Conservation (phyloP, 805 yeast genomes). For the Pichia rugopelliculosa region DNA sequence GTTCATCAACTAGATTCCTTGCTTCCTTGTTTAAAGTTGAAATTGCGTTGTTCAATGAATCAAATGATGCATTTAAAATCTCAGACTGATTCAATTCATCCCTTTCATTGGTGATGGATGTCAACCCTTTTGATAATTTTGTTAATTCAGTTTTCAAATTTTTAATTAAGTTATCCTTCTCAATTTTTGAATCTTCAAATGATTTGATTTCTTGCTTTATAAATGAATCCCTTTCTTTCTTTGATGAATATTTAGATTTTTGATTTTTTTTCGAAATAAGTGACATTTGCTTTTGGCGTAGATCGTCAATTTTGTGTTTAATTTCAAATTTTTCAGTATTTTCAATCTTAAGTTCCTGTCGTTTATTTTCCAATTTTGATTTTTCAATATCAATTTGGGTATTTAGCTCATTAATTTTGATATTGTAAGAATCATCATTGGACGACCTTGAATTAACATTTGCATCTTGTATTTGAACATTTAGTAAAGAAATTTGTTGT, state of each 20-base stretch:
- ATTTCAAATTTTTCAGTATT: conserved; percentile 33
- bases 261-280: conserved; percentile 69
- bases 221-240: conserved; percentile 62
- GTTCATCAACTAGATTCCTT: conserved; percentile 47
- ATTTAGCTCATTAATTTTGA: conserved; percentile 32
- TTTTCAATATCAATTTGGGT: conserved; percentile 28
- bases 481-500: conserved; percentile 32
- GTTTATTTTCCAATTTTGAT: conserved; percentile 37
- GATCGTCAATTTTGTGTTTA: conserved; percentile 34
- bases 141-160: conserved; percentile 32
- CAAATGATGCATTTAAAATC: conserved; percentile 23
- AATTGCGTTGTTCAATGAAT: conserved; percentile 18
- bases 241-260: conserved; percentile 47
- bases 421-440: conserved; percentile 18
- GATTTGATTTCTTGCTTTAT: conserved; percentile 41
- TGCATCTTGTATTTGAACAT: conserved; percentile 26
- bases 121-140: conserved; percentile 25
- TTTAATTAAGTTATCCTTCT: conserved; percentile 26
- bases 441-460: conserved; percentile 32
- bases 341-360: conserved; percentile 37
- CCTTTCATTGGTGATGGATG: not conserved
- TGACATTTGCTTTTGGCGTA: conserved; percentile 46
- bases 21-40: conserved; percentile 33
- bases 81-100: conserved; percentile 10
- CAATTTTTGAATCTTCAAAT: conserved; percentile 9